These are phyloP conservation scores for Cytospora piceae DNA, from an alignment of 2,329 filamentous ascomycete genomes.

Conservation along the genomic window DNA sequence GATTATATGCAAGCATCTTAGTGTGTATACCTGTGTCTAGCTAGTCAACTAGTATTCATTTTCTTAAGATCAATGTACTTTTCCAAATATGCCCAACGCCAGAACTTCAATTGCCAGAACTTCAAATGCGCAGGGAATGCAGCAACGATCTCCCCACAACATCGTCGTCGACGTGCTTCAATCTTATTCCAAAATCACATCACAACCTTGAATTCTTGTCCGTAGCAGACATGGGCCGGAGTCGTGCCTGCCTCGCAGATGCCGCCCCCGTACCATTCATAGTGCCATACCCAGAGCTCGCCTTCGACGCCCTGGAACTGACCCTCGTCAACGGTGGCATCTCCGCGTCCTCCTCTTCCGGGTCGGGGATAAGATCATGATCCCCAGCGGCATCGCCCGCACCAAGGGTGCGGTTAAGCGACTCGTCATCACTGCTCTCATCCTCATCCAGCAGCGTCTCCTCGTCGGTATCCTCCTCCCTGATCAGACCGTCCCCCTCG, in stretches of 20 bases:
- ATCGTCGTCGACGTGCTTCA: neutral
- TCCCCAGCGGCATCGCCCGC: slow-evolving; percentile 25
- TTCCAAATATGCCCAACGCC: neutral
- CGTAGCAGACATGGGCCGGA: slow-evolving; percentile 24
- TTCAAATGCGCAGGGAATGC: neutral
- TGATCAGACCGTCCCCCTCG: slow-evolving; percentile 70
- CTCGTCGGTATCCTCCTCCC: slow-evolving; percentile 39
- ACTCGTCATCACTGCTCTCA: slow-evolving; percentile 34
- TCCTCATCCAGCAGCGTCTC: slow-evolving; percentile 40
- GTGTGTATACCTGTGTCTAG: neutral
- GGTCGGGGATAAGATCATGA: neutral
- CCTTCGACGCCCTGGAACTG: slow-evolving; percentile 17
- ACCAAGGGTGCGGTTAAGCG: slow-evolving; percentile 4
- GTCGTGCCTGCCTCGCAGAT: neutral
- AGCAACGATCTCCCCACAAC: neutral
- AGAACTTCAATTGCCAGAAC: neutral
- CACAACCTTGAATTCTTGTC: neutral
- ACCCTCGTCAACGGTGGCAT: slow-evolving; percentile 22
- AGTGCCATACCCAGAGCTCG: slow-evolving; percentile 11
- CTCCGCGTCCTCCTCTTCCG: slow-evolving; percentile 22
- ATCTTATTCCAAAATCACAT: neutral
- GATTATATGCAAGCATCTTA: neutral
- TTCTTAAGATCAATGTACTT: neutral
- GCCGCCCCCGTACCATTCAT: slow-evolving; percentile 2
- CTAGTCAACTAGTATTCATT: neutral